Evolutionary conservation across 2,329 filamentous ascomycete genomes (phyloP), one percentile per base, ranked within the genome.

Genomic region (Neofusicoccum umdonicola): DNA sequence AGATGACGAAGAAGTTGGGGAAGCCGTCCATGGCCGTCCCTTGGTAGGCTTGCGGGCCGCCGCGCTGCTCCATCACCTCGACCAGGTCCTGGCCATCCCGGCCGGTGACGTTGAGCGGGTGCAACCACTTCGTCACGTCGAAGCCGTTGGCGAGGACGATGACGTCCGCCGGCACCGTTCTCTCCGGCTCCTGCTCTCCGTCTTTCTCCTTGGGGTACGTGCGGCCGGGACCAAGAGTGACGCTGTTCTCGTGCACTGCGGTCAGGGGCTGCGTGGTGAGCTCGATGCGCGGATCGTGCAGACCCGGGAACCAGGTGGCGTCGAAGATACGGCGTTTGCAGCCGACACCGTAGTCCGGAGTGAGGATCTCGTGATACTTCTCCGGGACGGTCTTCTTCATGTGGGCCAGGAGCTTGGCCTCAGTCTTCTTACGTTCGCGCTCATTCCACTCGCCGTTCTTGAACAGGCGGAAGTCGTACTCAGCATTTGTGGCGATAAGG

Each of bases 321-420:
- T 89, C 86, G 62, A 84, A 84, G 63, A 90, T 83, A 13, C 86
- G 80, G n/a, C 88, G 77, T 75, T 89, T 90, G 76, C 87, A 89
- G 1, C 87, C 86, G 13, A 88, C 74, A 50, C 82, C 80, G 64
- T 87, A 90, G 57, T 89, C 82, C 0, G 88, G 88, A 0, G 86
- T 85, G 41, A 90, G 72, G 6, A 87, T 79, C 35, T 87, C 83
- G 67, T 86, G 84, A 66, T 89, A 90, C 72, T 87, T 84, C 57
- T 82, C 76, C 0, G 88, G 88, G 0, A 84, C 84, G 1, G 73
- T 77, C 4, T 72, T 70, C 65, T 79, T 81, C 78, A 87, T 82
- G 51, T 82, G 76, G 4, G 69, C 64, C 37, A 85, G 65, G 69
- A 79, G 81, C 71, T 69, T 74, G n/a, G 73, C 72, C 66, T 84